Evolutionary conservation across 2,329 filamentous ascomycete genomes (phyloP).

Genomic region (Colletotrichum filicis): DNA sequence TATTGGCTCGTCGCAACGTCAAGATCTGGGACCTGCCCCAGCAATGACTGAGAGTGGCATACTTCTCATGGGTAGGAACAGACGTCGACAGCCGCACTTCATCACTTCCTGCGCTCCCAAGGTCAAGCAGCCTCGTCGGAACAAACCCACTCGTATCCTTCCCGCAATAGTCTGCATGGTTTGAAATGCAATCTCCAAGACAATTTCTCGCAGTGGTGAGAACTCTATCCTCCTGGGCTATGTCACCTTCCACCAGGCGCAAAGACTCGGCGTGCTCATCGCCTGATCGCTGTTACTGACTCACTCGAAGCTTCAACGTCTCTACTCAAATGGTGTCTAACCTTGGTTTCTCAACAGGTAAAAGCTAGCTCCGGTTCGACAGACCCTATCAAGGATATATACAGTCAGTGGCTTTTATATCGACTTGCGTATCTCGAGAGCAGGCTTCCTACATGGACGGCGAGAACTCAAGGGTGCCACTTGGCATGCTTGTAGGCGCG

Average conservation of each 20-base stretch:
- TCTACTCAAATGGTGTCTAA: background rate
- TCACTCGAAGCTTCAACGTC: no score
- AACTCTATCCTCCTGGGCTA: background rate
- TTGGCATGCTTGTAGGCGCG: background rate
- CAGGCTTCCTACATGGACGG: background rate
- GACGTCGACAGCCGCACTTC: background rate
- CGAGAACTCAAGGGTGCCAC: background rate
- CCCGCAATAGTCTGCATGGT: background rate
- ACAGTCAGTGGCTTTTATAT: no score
- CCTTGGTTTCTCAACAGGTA: background rate
- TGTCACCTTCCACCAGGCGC: background rate
- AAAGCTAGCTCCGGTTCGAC: background rate
- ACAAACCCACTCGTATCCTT: background rate
- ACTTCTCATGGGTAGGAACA: background rate
- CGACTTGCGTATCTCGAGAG: background rate
- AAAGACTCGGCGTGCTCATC: background rate
- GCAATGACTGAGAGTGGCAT: background rate
- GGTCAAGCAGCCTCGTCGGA: background rate
- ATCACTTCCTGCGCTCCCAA: background rate
- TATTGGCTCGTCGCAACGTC: background rate
- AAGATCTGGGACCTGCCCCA: background rate
- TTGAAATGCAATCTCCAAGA: background rate
- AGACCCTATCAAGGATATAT: background rate
- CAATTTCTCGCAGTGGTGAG: background rate
- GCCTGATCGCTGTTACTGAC: background rate